Evolutionary conservation across 2,329 filamentous ascomycete genomes (phyloP), one percentile per base, ranked within the genome.

Genomic region (Lojkania enalia): DNA sequence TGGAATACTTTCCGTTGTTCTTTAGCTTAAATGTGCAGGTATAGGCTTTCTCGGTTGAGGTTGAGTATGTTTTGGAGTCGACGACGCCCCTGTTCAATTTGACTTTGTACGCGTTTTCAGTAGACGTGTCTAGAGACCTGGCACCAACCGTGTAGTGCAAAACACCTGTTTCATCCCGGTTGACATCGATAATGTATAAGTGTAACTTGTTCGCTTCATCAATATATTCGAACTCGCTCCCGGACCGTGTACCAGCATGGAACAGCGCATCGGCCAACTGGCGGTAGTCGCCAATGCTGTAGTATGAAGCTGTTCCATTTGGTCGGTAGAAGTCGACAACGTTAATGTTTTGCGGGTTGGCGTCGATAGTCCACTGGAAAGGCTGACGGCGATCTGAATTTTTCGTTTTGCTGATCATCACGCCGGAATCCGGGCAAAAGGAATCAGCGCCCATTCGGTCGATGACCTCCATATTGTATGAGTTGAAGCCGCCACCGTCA

Each of bases 331-430:
- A 81, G 53, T 80, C 77, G 4, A 78, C 61, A 1, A 79, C 69
- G 7, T 67, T 58, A 36, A 80, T 77, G 44, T 80, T 77, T 48
- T 79, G 65, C 0, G 78, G 77, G 57, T 80, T 78, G 2, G 77
- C 78, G 48, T 80, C 77, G 29, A 80, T 76, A 18, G 71, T 71
- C 77, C 77, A 80, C 48, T 80, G 77, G 67, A 80, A 80, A 0
- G 78, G 77, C 49, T 69, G 58, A 2, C 40, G 20, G 3, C 53
- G 49, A 49, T 74, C 74, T 14, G 44, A 50, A 45, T 77, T 69
- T 60, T 77, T 79, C 16, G 75, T 76, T 66, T 80, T 81, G 68
- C 71, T 76, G 39, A 80, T 73, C 71, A 79, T 72, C 35, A 80
- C 78, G 5, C 77, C 78, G 0, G 71, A 69, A 48, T 80, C 78